These are phyloP conservation scores for Mycocentrospora acerina DNA, from an alignment of 2,329 filamentous ascomycete genomes.

Conservation along the genomic window DNA sequence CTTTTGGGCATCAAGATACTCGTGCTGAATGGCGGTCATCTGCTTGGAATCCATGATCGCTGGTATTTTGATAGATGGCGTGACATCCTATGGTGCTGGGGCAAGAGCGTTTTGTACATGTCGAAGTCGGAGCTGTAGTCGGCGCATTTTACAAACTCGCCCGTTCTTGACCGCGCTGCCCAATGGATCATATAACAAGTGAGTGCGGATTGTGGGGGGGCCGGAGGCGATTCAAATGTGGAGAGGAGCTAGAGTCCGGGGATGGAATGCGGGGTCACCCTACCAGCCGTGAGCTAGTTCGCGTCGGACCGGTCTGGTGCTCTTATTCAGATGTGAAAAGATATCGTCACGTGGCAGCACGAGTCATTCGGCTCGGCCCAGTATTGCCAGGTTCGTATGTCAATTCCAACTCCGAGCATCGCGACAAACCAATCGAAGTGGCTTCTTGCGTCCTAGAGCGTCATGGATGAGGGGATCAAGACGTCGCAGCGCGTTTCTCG, in stretches of 20 bases:
- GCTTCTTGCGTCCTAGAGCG: no score
- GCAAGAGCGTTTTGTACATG: no score
- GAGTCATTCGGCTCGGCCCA: no score
- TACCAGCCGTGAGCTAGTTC: no score
- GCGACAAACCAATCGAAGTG: no score
- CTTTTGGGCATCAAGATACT: conserved; percentile 10
- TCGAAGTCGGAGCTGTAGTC: not conserved
- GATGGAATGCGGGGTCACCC: no score
- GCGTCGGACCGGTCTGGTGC: no score
- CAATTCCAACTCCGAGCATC: no score
- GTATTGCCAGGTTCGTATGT: no score
- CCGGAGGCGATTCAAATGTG: conserved; percentile 5
- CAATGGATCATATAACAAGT: conserved; percentile 7
- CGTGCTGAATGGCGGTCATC: conserved; percentile 6
- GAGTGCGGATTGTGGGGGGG: conserved; percentile 12
- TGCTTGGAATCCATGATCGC: conserved; percentile 4
- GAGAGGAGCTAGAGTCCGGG: conserved; percentile 3
- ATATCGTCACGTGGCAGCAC: no score
- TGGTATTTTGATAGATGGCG: not conserved
- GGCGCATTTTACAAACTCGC: conserved; percentile 6
- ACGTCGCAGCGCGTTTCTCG: conserved; percentile 11
- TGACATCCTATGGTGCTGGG: not conserved
- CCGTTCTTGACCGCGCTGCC: conserved; percentile 10
- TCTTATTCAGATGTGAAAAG: no score
- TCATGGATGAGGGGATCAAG: conserved; percentile 11